Evolutionary conservation across 2,329 filamentous ascomycete species (phyloP).

Genomic region (Gliomastix tumulicola): DNA sequence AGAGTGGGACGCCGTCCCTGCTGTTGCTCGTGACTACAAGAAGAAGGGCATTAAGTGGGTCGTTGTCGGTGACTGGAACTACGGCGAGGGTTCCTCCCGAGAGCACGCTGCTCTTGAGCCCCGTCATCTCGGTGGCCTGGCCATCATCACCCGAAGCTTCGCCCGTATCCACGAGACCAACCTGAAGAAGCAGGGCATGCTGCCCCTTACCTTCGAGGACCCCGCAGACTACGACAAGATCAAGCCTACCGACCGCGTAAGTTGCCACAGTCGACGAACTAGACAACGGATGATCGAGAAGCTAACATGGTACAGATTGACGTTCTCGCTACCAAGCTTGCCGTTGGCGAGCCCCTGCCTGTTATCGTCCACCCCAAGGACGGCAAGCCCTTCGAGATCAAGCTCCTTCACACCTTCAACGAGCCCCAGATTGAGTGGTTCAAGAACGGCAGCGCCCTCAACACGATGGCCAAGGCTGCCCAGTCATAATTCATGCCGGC

Average conservation of each 20-base stretch:
- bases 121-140: slow-evolving; percentile 91
- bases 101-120: slow-evolving; percentile 98
- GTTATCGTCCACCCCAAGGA: slow-evolving; percentile 89
- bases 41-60: slow-evolving; percentile 94
- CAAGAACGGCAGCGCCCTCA: slow-evolving; percentile 93
- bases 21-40: slow-evolving; percentile 97
- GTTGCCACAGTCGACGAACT: no score
- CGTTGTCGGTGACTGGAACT: slow-evolving; percentile 99
- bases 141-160: slow-evolving; percentile 92
- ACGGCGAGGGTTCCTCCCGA: slow-evolving; percentile 94
- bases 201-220: slow-evolving; percentile 90
- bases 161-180: slow-evolving; percentile 99
- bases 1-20: slow-evolving; percentile 82
- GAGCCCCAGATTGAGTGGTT: slow-evolving; percentile 98
- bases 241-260: slow-evolving; percentile 76
- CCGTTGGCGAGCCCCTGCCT: slow-evolving; percentile 86
- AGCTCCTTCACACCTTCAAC: slow-evolving; percentile 96
- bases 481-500: no score
- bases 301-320: slow-evolving; percentile 50
- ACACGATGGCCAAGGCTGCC: slow-evolving; percentile 85
- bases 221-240: slow-evolving; percentile 98
- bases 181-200: slow-evolving; percentile 99
- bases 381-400: slow-evolving; percentile 71
- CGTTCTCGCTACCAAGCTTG: slow-evolving; percentile 80
- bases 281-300: no score